A percentile compares a stretch with the other conserved stretches of the same genome.
Conservation (phyloP, 2,329 filamentous ascomycete species). For the Rhinocladiella similis region DNA sequence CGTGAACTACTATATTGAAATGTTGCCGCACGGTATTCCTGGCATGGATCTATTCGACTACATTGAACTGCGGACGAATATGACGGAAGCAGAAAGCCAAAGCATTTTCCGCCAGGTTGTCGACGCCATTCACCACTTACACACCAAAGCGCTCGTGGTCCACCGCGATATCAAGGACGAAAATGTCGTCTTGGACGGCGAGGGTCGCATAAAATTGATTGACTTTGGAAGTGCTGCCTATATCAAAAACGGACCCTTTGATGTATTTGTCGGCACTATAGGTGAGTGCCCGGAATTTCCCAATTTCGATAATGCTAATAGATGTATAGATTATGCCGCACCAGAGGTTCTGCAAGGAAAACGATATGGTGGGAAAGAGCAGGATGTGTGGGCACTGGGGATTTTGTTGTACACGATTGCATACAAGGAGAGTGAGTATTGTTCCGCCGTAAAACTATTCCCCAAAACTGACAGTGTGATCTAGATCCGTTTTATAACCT, state of each 20-base stretch:
- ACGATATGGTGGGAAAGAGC: slow-evolving; percentile 91
- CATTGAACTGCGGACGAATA: slow-evolving; percentile 91
- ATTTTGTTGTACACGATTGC: slow-evolving; percentile 98
- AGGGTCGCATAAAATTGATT: slow-evolving; percentile 93
- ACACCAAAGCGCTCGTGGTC: slow-evolving; percentile 86
- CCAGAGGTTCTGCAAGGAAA: slow-evolving; percentile 94
- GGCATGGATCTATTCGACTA: slow-evolving; percentile 99
- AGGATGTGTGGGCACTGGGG: slow-evolving; percentile 96
- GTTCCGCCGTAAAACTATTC: neutral
- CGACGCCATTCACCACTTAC: slow-evolving; percentile 83
- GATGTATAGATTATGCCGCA: slow-evolving; percentile 80
- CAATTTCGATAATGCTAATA: neutral
- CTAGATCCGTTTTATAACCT: slow-evolving; percentile 25
- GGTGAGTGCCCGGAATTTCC: slow-evolving; percentile 58
- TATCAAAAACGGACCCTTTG: slow-evolving; percentile 96
- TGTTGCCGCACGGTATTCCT: slow-evolving; percentile 89
- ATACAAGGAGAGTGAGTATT: slow-evolving; percentile 94
- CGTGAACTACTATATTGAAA: slow-evolving; percentile 96
- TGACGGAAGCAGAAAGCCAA: slow-evolving; percentile 91
- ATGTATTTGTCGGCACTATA: slow-evolving; percentile 98
- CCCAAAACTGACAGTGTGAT: neutral
- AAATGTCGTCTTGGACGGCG: slow-evolving; percentile 93
- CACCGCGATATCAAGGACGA: slow-evolving; percentile 99
- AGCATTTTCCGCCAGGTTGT: slow-evolving; percentile 96
- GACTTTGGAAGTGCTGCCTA: slow-evolving; percentile 98